Evolutionary conservation across 495 filamentous ascomycete species (phyloP).

Genomic region (Annulohypoxylon bovei): DNA sequence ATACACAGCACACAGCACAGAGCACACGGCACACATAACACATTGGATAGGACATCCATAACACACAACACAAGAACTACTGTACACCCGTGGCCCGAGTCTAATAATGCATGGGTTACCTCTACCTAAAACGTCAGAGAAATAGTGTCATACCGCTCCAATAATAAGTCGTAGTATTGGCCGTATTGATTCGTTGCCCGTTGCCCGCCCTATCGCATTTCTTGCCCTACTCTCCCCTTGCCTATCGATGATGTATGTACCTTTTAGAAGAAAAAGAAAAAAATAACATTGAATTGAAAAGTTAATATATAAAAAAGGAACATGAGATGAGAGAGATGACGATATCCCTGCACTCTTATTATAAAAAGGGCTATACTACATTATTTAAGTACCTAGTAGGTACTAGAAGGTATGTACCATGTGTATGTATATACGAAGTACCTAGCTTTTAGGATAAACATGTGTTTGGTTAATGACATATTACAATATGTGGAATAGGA

Average conservation of each 20-base stretch:
- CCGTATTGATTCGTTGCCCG: conserved; percentile 28
- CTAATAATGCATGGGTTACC: conserved; percentile 40
- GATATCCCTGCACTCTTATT: conserved; percentile 10
- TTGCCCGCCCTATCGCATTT: conserved; percentile 35
- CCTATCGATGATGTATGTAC: conserved; percentile 23
- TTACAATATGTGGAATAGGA: conserved; percentile 6
- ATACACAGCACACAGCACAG: background rate
- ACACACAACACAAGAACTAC: background rate
- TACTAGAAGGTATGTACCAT: background rate
- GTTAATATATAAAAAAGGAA: conserved; percentile 8
- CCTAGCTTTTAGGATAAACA: conserved; percentile 15
- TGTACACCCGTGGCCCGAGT: conserved; percentile 34
- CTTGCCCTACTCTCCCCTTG: conserved; percentile 15
- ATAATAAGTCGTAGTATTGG: conserved; percentile 37
- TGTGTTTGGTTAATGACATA: no score
- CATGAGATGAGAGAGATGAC: background rate
- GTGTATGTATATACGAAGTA: no score
- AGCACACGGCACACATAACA: background rate
- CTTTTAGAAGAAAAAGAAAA: background rate
- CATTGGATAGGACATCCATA: no score
- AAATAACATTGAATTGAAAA: background rate
- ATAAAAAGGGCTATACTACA: background rate
- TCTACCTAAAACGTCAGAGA: conserved; percentile 45
- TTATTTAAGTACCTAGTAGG: background rate
- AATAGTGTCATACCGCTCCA: conserved; percentile 40